Base-by-base conservation (phyloP, 805 yeast genomes). In the Barnettozyma botsteinii region DNA sequence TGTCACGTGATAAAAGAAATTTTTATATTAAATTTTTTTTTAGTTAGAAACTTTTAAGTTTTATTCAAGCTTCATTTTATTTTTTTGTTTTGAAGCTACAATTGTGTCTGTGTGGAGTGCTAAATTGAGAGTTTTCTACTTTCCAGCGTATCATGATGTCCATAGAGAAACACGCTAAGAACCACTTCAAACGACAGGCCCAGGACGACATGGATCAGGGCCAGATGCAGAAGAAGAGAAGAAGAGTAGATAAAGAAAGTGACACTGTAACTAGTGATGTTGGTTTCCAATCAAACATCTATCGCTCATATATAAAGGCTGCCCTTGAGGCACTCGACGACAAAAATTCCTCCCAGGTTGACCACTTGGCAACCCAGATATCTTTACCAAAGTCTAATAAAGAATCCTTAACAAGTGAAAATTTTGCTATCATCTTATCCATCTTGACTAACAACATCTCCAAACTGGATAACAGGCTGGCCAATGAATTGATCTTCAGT, bases 241-340 rank as follows among this genome's bases (percentile, higher is more conserved):
- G 28, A 12, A 29, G 11, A 11, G 27, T 15, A 12, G 21, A 28
- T 10, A 24, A 22, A 6, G 17, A 30, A 3, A 8, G 10, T 14
- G 24, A 13, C 13, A 19, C 8, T 8, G 2, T 14, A 7, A 25
- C 9, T 7, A 26, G 7, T 34, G 34, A 30, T 3, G 12, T 25
- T 3, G 27, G 30, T 10, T 62, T 66, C 40, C 61, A 66, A 8
- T 43, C 56, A 27, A 61, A 61, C 33, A 56, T 66, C 59, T 67
- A 63, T 49, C 46, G 53, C 27, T 56, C 72, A 31, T 73, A 73
- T 53, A 77, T 84, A 26, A 71, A 72, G 48, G 71, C 85, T 38
- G 93, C 91, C 23, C 62, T 86, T 47, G 84, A 79, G 35, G 73
- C 81, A 38, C 65, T 84, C 52, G 88, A 81, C 41, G 73, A 71